Evolutionary conservation across 139 green algal genomes (phyloP).

Genomic region (Volvox africanus): DNA sequence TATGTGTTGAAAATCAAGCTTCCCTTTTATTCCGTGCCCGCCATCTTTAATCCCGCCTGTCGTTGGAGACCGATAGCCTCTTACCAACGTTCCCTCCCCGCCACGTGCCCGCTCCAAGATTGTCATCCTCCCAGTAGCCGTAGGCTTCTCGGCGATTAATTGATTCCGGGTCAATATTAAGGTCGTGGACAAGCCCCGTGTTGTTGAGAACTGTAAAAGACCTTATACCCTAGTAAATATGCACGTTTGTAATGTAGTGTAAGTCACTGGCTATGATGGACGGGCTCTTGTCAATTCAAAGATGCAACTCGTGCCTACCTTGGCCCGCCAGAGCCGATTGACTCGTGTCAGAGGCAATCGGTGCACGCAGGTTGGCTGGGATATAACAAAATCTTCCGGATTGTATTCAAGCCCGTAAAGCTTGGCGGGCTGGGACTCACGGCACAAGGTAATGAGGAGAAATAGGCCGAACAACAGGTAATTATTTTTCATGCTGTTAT

Average conservation of each 20-base stretch:
- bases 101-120: neutral
- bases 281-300: too few relatives aligned
- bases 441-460: neutral
- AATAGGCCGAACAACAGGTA: neutral
- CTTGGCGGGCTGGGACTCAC: neutral
- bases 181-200: neutral
- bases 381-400: conserved; percentile 31
- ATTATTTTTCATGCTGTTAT: neutral
- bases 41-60: too few relatives aligned
- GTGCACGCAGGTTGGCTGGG: conserved; percentile 31
- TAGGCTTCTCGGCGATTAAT: neutral
- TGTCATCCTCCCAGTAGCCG: conserved; percentile 43
- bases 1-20: too few relatives aligned
- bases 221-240: conserved; percentile 23
- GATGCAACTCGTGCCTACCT: neutral
- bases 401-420: conserved; percentile 15
- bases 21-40: too few relatives aligned
- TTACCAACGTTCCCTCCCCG: conserved; percentile 31
- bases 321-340: conserved; percentile 6
- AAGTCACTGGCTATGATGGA: too few relatives aligned
- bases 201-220: conserved; percentile 22
- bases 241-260: neutral
- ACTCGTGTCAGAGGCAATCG: neutral
- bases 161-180: neutral
- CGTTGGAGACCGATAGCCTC: neutral